Base-by-base conservation (phyloP, 164 flowering plant species). In the Echeveria elegans region DNA sequence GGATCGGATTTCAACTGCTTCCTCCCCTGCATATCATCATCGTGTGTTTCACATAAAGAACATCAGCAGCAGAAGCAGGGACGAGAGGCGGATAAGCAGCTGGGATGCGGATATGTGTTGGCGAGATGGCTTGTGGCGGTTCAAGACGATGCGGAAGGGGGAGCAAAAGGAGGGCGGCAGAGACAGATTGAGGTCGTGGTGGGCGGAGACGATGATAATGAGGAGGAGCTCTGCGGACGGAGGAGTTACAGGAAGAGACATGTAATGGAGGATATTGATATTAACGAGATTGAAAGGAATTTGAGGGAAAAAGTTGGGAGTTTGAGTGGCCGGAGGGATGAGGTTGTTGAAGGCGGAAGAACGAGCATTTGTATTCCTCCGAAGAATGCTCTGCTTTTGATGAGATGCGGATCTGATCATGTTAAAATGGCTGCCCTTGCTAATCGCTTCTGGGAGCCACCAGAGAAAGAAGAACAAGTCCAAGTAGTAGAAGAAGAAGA, bases 351-450 rank as follows among this genome's bases (percentile, higher is more conserved):
- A 29, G 85, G 65, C 24, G 80, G 63, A 0, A 79, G 92, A 60
- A 80, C 83, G 3, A 84, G 90, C 66, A 72, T 86, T 12, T 88
- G 91, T 61, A 64, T 88, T 9, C 98, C 98, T 2, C 98, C 97
- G 0, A 93, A 82, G 77, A 93, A 93, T 75, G 98, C 98, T 40
- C 71, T 93, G 63, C 73, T 88, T 73, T 64, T 93, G 75, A 93
- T 93, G 98, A 84, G 97, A 72, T 86, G 96, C 38, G 84, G 96
- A 87, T 93, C 98, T 77, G 96, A 87, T 72, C 98, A 97, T 26
- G 71, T 85, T 29, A 81, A 82, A 66, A 84, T 82, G 83, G 83
- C 93, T 41, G 80, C 90, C 30, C 86, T 87, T 23, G 82, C 92
- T 32, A 84, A 77, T 56, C 74, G 80, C 11, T 82, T 86, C 41